Base-by-base conservation (phyloP, 2,329 filamentous ascomycete genomes). In the Pseudogymnoascus sp. region DNA sequence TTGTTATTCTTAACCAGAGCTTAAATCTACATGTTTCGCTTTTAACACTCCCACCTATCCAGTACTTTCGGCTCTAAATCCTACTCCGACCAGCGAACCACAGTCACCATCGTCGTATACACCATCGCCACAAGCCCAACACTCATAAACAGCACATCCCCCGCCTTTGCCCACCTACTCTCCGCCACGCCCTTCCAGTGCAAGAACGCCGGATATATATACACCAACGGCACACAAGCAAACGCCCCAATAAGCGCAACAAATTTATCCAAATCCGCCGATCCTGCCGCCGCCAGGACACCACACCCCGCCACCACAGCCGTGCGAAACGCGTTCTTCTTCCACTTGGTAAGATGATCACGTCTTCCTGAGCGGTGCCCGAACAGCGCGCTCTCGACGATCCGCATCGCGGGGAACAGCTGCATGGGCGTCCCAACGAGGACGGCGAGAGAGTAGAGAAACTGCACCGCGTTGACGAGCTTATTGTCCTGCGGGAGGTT, bases 261-360 rank as follows among this genome's bases (percentile, higher is more conserved):
- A 74, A 99, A 99, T 75, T 97, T 97, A 78, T 99, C 94, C 60
- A 99, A 78, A 74, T 97, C 88, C 67, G 91, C 89, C 2, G 94
- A 93, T 64, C 94, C 94, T 54, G 87, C 86, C 91, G 92, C 97
- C 1, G 93, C 93, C 66, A 97, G 88, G 62, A 86, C 76, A 0
- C 92, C 89, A 71, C 93, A 97, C 26, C 94, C 75, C 69, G 90
- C 84, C 59, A 97, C 94, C 64, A 97, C 85, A 71, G 92, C 87
- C 80, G 97, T 99, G 61, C 94, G 88, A 79, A 96, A 99, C 36
- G 88, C 79, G 69, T 99, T 99, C 85, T 99, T 99, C 81, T 97
- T 89, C 94, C 94, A 99, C 79, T 99, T 99, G 79, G 99, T 96
- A 72, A 90, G 93, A 0, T 91, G 92, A 72, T 97, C 97, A 77